Conservation (phyloP, 352 stramenopile genomes). For the Pythium chondricola region DNA sequence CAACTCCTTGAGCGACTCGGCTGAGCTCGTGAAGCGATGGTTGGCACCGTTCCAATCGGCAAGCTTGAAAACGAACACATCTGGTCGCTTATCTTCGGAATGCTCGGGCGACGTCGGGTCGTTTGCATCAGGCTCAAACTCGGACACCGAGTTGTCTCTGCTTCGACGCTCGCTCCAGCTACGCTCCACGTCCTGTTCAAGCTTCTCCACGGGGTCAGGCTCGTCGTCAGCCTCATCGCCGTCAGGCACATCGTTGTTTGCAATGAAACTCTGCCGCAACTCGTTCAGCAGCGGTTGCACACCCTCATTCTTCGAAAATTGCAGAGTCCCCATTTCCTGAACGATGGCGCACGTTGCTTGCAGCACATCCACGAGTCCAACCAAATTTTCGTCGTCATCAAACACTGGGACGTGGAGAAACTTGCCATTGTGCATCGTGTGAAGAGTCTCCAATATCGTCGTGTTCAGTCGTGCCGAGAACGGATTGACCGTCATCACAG, state of each 20-base stretch:
- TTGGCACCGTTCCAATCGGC: conserved; percentile 77
- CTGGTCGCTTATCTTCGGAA: conserved; percentile 21
- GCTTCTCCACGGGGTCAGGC: conserved; percentile 17
- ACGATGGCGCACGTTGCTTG: conserved; percentile 89
- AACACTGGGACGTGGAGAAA: conserved; percentile 97
- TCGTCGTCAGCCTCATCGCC: conserved; percentile 32
- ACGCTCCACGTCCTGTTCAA: not conserved
- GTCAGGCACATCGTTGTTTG: conserved; percentile 28
- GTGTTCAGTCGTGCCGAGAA: conserved; percentile 90
- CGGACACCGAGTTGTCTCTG: not conserved
- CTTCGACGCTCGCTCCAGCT: conserved; percentile 7
- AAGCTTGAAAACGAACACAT: conserved; percentile 82
- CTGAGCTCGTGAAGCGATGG: conserved; percentile 81
- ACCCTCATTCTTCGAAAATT: conserved; percentile 53
- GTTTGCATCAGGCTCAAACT: conserved; percentile 3
- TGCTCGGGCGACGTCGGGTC: conserved; percentile 22
- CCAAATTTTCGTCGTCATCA: conserved; percentile 79
- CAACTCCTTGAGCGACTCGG: conserved; percentile 63
- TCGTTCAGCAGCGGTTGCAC: conserved; percentile 75
- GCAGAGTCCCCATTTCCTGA: conserved; percentile 80
- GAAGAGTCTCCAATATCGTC: conserved; percentile 94
- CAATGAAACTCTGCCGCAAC: conserved; percentile 51
- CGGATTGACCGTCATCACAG: conserved; percentile 94
- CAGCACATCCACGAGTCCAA: conserved; percentile 95
- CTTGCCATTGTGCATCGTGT: conserved; percentile 96